Evolutionary conservation across 331 rosid genomes (phyloP).

Genomic region (Cydonia oblonga): DNA sequence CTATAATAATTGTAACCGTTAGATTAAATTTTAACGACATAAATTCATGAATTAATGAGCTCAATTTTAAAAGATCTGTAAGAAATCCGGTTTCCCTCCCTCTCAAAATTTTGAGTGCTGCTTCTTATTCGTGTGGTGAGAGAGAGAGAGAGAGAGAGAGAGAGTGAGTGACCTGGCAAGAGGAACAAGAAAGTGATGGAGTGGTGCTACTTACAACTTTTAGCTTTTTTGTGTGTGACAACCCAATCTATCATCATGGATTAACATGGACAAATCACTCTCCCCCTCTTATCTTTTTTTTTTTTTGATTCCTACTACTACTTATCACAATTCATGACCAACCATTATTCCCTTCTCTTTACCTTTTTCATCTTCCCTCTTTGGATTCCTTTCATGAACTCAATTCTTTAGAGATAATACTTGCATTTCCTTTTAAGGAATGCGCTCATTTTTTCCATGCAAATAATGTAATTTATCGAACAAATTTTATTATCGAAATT

Average conservation of each 20-base stretch:
- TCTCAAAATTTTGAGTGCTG: background rate
- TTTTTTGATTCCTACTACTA: background rate
- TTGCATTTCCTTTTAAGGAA: too few relatives aligned
- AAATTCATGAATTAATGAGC: too few relatives aligned
- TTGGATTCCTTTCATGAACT: slow-evolving; percentile 6
- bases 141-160: background rate
- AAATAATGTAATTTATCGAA: background rate
- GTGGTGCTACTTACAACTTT: slow-evolving; percentile 18
- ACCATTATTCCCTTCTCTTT: background rate
- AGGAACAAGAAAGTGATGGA: background rate
- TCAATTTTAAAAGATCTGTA: too few relatives aligned
- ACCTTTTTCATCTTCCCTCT: background rate
- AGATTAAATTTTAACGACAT: accelerated
- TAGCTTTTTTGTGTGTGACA: slow-evolving; percentile 27
- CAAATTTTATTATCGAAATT: too few relatives aligned
- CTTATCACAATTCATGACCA: slow-evolving; percentile 3
- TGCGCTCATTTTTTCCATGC: too few relatives aligned
- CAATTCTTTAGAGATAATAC: background rate
- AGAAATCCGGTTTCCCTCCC: background rate
- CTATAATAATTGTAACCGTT: too few relatives aligned
- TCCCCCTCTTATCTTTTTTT: background rate
- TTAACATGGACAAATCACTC: slow-evolving; percentile 40
- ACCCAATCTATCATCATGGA: slow-evolving; percentile 34
- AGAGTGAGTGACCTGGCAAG: background rate
- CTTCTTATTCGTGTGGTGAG: too few relatives aligned